Base-by-base conservation (phyloP, 768 basidiomycete species). In the Boletus rubropictus region DNA sequence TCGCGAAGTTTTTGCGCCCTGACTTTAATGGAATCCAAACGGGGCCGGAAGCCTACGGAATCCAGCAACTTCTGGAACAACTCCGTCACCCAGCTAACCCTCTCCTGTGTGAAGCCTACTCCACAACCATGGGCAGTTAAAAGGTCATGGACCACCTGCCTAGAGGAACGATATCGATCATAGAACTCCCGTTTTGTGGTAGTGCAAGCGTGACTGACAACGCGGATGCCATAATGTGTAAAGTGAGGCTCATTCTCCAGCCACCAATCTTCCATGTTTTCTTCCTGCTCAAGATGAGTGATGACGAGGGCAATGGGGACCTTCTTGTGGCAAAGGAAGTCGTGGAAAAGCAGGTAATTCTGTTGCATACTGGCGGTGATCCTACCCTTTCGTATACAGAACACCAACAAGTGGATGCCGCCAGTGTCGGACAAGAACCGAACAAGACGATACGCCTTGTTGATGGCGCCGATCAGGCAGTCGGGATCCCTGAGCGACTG, bases 331-430 rank as follows among this genome's bases (percentile, higher is more conserved):
- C 64, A 70, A 32, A 69, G 52, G 32, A 59, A 67, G 12, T 68
- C 64, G 20, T 59, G 41, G 53, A 71, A 69, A 24, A 67, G 52
- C 11, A 32, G 36, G 45, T 69, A 71, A 42, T 67, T 67, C 5
- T 57, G 58, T 39, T 55, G 52, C 52, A 52, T 60, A 24, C 50
- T 60, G 7, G 34, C 37, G 8, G 57, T 69, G 48, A 66, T 60
- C 53, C 67, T 58, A 22, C 64, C 61, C 35, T 42, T 65, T 14
- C 64, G 66, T 53, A 73, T 60, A 39, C 67, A 66, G 46, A 67
- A 74, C 11, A 75, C 53, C 20, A 76, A 60, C 34, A 76, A 61
- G 56, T 59, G 65, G 27, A 76, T 55, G 7, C 75, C 74, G 6
- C 60, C 67, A 5, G 58, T 55, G 5, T 53, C 51, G 14, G 56